Base-by-base conservation (phyloP, 1,139 yeast genomes). In the Debaryomycetaceae sp. region DNA sequence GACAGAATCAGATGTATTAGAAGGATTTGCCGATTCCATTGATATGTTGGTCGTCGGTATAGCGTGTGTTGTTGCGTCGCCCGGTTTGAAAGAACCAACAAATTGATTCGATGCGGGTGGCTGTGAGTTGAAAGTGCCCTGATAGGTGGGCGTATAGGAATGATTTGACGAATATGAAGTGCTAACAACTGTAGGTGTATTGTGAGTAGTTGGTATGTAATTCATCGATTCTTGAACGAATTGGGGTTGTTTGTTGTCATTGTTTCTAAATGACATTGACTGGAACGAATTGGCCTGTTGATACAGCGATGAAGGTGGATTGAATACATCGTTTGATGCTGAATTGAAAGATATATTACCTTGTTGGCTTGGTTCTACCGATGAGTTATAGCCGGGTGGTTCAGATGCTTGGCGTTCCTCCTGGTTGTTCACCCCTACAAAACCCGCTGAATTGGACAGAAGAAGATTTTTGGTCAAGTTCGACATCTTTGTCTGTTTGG, bases 181-280 rank as follows among this genome's bases (percentile, higher is more conserved):
- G 49, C 78, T 70, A 14, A 80, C 74, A 39, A 70, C 78, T 39
- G 76, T 76, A 5, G 84, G 85, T 2, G 83, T 77, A 56, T 79
- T 77, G 56, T 79, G 84, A 42, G 73, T 65, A 17, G 72, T 61
- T 8, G 78, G 77, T 20, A 73, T 67, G 51, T 68, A 72, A 52
- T 66, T 65, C 52, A 66, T 47, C 45, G 69, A 58, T 45, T 67
- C 62, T 53, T 60, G 46, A 52, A 57, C 46, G 14, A 45, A 39
- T 33, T 38, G 44, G 20, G 36, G 39, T n/a, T 27, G 17, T 14
- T 31, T 33, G 33, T 24, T 36, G 13, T 31, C 24, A 31, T 24
- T 36, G 11, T 27, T 27, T 11, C 11, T 27, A 11, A 27, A 27
- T 7, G 31, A 27, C 31, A 27, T 7, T 27, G 31, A 11, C 31